A percentile compares a stretch with the other conserved stretches of the same genome.
phyloP scores from a whole-genome alignment of 1,139 yeast species.

The Magnusiomyces suaveolens region DNA sequence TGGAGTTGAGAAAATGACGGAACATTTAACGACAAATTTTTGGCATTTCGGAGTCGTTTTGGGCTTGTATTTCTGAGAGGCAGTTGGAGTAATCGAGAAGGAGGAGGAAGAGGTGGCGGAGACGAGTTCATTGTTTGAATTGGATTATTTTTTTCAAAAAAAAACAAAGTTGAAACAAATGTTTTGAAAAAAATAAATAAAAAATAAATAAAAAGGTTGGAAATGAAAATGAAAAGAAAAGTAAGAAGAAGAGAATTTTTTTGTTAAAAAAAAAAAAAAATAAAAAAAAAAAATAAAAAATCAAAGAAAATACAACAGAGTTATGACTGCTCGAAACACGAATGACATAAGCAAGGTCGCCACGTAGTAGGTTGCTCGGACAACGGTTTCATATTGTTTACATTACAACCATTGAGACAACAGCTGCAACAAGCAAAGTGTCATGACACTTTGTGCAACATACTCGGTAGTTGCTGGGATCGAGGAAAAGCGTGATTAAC shows the following conservation, averaged over 20 bases:
- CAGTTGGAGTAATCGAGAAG: slow-evolving; percentile 6
- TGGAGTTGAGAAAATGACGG: slow-evolving; percentile 10
- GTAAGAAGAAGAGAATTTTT: not conserved
- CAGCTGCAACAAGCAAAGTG: not conserved
- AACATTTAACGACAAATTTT: slow-evolving; percentile 12
- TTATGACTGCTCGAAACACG: not conserved
- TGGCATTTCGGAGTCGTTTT: slow-evolving; percentile 8
- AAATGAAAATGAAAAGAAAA: not conserved
- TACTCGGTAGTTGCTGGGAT: no score
- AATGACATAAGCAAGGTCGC: not conserved
- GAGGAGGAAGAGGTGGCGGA: slow-evolving; percentile 7
- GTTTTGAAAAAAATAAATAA: not conserved
- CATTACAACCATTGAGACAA: not conserved
- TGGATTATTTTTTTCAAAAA: not conserved
- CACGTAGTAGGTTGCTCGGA: not conserved
- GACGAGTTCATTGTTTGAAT: not conserved
- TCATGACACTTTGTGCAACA: no score
- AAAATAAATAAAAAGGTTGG: not conserved
- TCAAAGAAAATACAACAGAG: not conserved
- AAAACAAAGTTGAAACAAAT: not conserved
- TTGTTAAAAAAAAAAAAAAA: not conserved
- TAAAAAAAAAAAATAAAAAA: not conserved
- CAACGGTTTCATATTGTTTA: slow-evolving; percentile 1
- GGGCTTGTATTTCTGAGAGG: slow-evolving; percentile 2
- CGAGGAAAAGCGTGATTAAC: no score